phyloP scores from a whole-genome alignment of 2,329 filamentous ascomycete species.

The Cercospora canescens region DNA sequence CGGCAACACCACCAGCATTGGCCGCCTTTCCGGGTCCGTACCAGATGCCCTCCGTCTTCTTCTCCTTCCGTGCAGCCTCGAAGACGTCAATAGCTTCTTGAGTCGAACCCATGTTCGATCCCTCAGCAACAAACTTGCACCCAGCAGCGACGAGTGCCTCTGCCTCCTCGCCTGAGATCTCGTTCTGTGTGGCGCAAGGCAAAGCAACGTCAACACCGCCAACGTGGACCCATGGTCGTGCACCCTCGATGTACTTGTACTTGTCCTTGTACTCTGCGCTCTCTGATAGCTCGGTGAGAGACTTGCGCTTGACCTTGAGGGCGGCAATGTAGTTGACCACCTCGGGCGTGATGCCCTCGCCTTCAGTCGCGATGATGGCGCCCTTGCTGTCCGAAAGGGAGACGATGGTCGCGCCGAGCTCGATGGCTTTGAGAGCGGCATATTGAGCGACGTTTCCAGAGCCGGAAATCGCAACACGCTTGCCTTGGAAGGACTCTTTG shows the following conservation, averaged over 20 bases:
- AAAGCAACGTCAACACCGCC: slow-evolving; percentile 88
- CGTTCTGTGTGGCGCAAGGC: slow-evolving; percentile 95
- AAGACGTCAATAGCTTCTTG: slow-evolving; percentile 93
- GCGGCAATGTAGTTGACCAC: slow-evolving; percentile 76
- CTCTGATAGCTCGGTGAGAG: slow-evolving; percentile 71
- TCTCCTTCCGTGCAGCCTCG: slow-evolving; percentile 70
- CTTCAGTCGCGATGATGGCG: slow-evolving; percentile 71
- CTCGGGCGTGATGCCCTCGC: slow-evolving; percentile 72
- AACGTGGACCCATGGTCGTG: slow-evolving; percentile 87
- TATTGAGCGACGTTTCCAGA: slow-evolving; percentile 98
- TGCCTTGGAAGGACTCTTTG: slow-evolving; percentile 82
- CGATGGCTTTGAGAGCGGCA: slow-evolving; percentile 92
- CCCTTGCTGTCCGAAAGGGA: slow-evolving; percentile 94
- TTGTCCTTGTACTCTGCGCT: slow-evolving; percentile 57
- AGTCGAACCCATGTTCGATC: slow-evolving; percentile 98
- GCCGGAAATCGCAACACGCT: slow-evolving; percentile 92
- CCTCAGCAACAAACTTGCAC: slow-evolving; percentile 86
- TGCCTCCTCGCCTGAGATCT: slow-evolving; percentile 90
- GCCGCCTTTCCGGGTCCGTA: slow-evolving; percentile 94
- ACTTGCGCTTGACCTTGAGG: slow-evolving; percentile 84
- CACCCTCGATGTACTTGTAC: slow-evolving; percentile 85
- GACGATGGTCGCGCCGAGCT: slow-evolving; percentile 89
- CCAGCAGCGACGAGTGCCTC: slow-evolving; percentile 75
- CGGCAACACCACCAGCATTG: slow-evolving; percentile 96
- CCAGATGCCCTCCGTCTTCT: slow-evolving; percentile 78